Conservation (phyloP, 345 rosid genomes). For the Gossypium thurberi region DNA sequence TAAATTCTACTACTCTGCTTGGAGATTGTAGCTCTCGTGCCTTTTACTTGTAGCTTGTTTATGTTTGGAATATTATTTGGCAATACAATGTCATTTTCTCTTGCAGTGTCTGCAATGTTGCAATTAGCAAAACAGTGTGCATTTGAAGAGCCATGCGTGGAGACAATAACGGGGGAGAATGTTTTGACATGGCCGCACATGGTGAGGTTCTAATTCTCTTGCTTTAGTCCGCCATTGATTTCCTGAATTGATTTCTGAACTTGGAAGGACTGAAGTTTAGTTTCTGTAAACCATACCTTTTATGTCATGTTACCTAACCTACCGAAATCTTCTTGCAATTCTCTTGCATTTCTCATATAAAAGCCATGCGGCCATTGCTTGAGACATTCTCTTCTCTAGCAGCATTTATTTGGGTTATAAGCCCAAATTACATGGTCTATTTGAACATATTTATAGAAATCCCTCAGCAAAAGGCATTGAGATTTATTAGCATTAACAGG, state of each 20-base stretch:
- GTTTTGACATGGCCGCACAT: slow-evolving; percentile 90
- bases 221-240: neutral
- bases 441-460: neutral
- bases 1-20: neutral
- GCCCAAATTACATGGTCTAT: neutral
- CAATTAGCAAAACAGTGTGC: slow-evolving; percentile 95
- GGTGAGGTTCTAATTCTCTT: slow-evolving; percentile 40
- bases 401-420: neutral
- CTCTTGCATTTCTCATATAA: neutral
- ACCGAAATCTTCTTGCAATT: neutral
- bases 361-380: neutral
- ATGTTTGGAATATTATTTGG: neutral
- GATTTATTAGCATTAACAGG: slow-evolving; percentile 35
- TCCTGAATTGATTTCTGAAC: neutral
- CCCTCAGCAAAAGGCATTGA: neutral
- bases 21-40: neutral
- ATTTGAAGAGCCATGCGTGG: slow-evolving; percentile 91
- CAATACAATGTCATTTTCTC: slow-evolving; percentile 12
- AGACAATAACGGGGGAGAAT: slow-evolving; percentile 81
- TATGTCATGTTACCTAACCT: neutral
- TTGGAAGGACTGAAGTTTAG: neutral
- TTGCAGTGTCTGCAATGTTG: slow-evolving; percentile 96
- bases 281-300: neutral
- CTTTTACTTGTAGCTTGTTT: neutral
- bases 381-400: neutral